A percentile compares a stretch with the other conserved stretches of the same genome.
These are phyloP conservation scores for Fusarium foetens DNA, from an alignment of 2,329 filamentous ascomycete genomes.

Conservation along the genomic window DNA sequence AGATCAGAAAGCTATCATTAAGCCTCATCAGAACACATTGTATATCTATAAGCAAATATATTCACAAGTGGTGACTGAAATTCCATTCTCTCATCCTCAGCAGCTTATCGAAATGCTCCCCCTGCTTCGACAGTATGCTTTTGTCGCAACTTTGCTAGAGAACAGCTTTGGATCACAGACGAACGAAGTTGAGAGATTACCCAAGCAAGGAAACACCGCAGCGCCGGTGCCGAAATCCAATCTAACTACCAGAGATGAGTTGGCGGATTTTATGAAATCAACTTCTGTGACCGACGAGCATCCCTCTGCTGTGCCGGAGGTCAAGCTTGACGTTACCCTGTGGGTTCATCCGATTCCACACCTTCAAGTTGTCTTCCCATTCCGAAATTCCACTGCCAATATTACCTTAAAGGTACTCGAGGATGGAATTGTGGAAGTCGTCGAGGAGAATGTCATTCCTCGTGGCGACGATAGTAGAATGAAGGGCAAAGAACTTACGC, in stretches of 20 bases:
- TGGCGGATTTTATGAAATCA: slow-evolving; percentile 47
- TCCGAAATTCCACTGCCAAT: slow-evolving; percentile 59
- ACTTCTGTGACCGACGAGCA: background rate
- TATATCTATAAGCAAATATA: slow-evolving; percentile 79
- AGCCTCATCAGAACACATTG: slow-evolving; percentile 67
- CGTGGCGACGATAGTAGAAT: slow-evolving; percentile 38
- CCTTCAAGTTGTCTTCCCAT: slow-evolving; percentile 65
- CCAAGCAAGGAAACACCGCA: slow-evolving; percentile 4
- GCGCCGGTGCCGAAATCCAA: slow-evolving; percentile 8
- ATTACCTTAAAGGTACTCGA: slow-evolving; percentile 68
- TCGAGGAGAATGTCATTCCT: slow-evolving; percentile 63
- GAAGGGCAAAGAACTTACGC: slow-evolving; percentile 51
- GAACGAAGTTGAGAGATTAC: slow-evolving; percentile 28
- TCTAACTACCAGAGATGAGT: slow-evolving; percentile 48
- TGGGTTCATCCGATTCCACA: slow-evolving; percentile 61
- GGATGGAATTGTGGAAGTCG: slow-evolving; percentile 68
- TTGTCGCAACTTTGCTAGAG: slow-evolving; percentile 71
- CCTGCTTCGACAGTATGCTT: slow-evolving; percentile 78
- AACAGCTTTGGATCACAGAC: slow-evolving; percentile 64
- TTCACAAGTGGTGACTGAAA: slow-evolving; percentile 70
- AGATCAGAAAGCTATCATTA: slow-evolving; percentile 45
- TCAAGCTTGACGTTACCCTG: slow-evolving; percentile 64
- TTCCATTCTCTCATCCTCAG: slow-evolving; percentile 81
- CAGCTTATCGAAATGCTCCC: slow-evolving; percentile 81
- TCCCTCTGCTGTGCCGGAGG: slow-evolving; percentile 8